These are phyloP conservation scores for Neurospora sp. DNA, from an alignment of 495 filamentous ascomycete genomes.

Conservation along the genomic window DNA sequence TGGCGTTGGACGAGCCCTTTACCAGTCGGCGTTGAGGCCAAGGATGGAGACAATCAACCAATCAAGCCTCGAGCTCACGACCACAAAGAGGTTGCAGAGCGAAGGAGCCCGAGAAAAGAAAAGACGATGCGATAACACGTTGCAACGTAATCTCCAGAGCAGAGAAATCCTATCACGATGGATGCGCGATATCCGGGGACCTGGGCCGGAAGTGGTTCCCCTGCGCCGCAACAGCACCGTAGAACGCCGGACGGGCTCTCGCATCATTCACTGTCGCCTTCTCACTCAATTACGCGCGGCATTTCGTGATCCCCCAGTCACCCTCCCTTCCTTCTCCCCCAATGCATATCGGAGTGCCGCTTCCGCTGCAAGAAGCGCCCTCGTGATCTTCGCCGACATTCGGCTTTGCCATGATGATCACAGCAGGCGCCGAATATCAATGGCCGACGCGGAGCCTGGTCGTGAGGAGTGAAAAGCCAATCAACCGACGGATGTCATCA, in stretches of 20 bases:
- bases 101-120: background rate
- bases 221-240: background rate
- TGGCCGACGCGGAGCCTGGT: background rate
- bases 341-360: background rate
- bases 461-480: background rate
- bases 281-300: background rate
- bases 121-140: background rate
- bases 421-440: background rate
- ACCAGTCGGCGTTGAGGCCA: background rate
- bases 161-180: background rate
- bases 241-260: background rate
- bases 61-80: background rate
- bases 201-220: background rate
- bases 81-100: background rate
- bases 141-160: background rate
- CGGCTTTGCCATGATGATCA: background rate
- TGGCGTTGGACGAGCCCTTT: background rate
- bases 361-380: background rate
- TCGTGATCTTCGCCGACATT: background rate
- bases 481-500: background rate
- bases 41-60: background rate
- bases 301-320: background rate
- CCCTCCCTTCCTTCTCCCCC: background rate
- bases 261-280: background rate
- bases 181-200: background rate